Percentiles rank a stretch among this genome's conserved stretches.
These are phyloP conservation scores for Paecilomyces sp. DNA, from an alignment of 2,329 filamentous ascomycete genomes.

Conservation along the genomic window DNA sequence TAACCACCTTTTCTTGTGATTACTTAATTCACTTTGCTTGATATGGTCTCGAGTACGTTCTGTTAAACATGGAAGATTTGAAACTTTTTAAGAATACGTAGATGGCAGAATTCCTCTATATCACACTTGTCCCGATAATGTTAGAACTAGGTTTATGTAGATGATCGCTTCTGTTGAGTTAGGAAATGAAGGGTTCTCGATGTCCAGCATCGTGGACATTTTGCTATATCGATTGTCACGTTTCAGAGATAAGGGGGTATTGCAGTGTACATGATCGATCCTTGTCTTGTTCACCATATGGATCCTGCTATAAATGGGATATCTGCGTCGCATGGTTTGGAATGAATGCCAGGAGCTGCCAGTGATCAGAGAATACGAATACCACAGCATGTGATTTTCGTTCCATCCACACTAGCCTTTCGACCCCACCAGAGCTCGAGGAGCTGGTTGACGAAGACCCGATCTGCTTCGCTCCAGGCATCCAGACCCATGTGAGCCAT, in stretches of 20 bases:
- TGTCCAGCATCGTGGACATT: background rate
- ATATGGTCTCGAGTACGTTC: background rate
- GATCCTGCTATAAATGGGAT: background rate
- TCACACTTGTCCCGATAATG: background rate
- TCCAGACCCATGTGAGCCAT: slow-evolving; percentile 44
- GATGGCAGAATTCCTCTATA: background rate
- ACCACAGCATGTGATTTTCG: slow-evolving; percentile 41
- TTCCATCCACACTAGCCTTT: slow-evolving; percentile 35
- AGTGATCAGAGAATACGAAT: slow-evolving; percentile 33
- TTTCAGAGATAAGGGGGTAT: background rate
- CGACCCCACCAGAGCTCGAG: slow-evolving; percentile 41
- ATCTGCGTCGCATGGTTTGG: background rate
- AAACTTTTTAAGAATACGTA: background rate
- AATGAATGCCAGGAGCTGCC: background rate
- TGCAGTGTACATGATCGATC: background rate
- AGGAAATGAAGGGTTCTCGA: background rate
- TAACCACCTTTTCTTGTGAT: background rate
- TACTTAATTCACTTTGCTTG: background rate
- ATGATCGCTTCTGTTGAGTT: background rate
- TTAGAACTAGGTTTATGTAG: background rate
- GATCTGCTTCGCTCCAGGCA: slow-evolving; percentile 41
- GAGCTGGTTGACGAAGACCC: slow-evolving; percentile 39
- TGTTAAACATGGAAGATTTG: background rate
- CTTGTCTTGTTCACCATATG: background rate
- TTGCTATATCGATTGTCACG: background rate